Evolutionary conservation across 2,329 filamentous ascomycete genomes (phyloP).

Genomic region (Cercospora sesami): DNA sequence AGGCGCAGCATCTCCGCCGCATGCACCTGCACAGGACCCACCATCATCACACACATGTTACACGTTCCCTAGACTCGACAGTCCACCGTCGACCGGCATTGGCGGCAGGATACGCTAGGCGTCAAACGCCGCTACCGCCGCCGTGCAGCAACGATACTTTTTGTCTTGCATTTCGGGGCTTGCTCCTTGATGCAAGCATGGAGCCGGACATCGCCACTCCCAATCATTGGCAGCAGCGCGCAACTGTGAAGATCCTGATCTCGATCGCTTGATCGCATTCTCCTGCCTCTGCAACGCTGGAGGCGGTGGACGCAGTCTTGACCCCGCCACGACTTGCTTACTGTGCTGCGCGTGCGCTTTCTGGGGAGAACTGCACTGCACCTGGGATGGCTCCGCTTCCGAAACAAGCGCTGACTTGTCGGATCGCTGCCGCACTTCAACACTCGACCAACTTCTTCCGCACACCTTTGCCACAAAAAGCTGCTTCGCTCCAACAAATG

Average conservation of each 20-base stretch:
- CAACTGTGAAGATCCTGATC: neutral
- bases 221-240: neutral
- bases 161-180: neutral
- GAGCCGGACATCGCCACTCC: neutral
- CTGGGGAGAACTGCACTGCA: neutral
- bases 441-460: neutral
- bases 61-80: neutral
- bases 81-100: neutral
- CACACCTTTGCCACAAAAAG: neutral
- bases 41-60: neutral
- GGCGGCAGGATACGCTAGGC: neutral
- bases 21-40: neutral
- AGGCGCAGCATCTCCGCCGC: no score
- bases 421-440: neutral
- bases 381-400: neutral
- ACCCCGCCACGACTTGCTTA: neutral
- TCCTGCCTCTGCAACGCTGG: neutral
- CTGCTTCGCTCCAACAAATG: neutral
- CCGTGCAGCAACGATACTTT: neutral
- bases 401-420: neutral
- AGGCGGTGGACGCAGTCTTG: neutral
- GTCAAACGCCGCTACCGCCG: neutral
- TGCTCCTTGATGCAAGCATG: neutral
- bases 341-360: neutral
- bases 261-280: neutral